Evolutionary conservation across 352 stramenopile species (phyloP), one percentile per base, ranked within the genome.

Genomic region (Thalassiosira livingstoniorum): DNA sequence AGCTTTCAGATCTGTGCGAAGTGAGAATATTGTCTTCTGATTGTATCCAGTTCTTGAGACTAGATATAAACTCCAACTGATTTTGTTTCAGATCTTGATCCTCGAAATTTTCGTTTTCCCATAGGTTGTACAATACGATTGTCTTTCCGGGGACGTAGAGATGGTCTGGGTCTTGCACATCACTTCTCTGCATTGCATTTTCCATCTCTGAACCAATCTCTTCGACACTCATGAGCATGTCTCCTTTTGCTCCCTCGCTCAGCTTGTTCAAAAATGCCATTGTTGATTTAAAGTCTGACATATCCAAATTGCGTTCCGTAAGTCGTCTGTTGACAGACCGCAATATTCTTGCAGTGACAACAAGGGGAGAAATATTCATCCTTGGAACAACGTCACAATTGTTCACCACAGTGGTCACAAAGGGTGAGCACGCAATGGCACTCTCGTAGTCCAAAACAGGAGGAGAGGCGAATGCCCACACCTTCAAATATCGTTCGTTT

Each of bases 341-440:
- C 5, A 91, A 31, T 1, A 88, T 23, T 37, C 78, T 58, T 29
- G 80, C 54, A 1, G 51, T 72, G 35, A 84, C 71, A 5, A 83
- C 32, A 10, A 90, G 45, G 55, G 76, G 72, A 29, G 61, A 60
- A 25, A 89, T 62, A 35, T 57, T 84, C 1, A 51, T 45, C 51
- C 86, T 66, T 35, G 86, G 71, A 25, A 91, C 76, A 29, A 90
- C 58, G 73, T 91, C 86, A 15, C 39, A 74, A 64, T 91, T 91
- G 37, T 91, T 91, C 23, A 91, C 83, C 61, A 91, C 76, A 2
- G 86, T 88, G 23, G 86, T 91, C 2, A 82, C 54, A 42, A 90
- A 91, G 34, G 77, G 62, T 18, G 31, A 15, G 67, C 75, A 88
- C 0, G 43, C 60, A 13, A 64, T 39, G 10, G 86, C 72, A 54